These are phyloP conservation scores for Rhodomyrtus psidioides DNA, from an alignment of 441 rosid genomes.

Conservation along the genomic window DNA sequence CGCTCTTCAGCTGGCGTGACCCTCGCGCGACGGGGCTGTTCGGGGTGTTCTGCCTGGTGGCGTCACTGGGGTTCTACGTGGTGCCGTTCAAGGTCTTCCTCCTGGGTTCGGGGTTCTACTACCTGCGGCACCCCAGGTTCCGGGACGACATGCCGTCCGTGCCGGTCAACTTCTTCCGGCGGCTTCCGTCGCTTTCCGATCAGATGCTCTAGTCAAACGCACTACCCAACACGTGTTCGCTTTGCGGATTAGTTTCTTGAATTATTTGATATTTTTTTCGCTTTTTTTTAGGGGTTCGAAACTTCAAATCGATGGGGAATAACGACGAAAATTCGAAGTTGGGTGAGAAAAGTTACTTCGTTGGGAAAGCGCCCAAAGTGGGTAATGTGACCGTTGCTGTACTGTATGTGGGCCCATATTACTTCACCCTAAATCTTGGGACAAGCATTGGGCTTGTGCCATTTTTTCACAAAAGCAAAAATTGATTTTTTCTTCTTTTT, in stretches of 20 bases:
- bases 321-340: neutral
- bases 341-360: neutral
- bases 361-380: neutral
- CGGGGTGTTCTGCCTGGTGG: conserved; percentile 39
- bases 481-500: too few species aligned
- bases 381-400: neutral
- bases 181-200: conserved; percentile 60
- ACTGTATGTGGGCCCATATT: neutral
- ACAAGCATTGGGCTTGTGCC: neutral
- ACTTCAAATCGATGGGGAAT: neutral
- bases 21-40: conserved; percentile 62
- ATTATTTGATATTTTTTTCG: neutral
- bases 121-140: conserved; percentile 58
- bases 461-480: too few species aligned
- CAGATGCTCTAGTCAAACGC: conserved; percentile 31
- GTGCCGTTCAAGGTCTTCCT: conserved; percentile 45
- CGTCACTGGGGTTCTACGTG: conserved; percentile 43
- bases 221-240: neutral
- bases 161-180: conserved; percentile 46
- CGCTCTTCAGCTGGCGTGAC: conserved; percentile 54
- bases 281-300: neutral
- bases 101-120: conserved; percentile 43
- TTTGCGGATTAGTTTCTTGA: neutral
- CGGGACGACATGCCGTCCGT: conserved; percentile 57
- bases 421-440: neutral